These are phyloP conservation scores for Coemansia sp. DNA, from an alignment of 192 early-diverging fungal species.

Conservation along the genomic window DNA sequence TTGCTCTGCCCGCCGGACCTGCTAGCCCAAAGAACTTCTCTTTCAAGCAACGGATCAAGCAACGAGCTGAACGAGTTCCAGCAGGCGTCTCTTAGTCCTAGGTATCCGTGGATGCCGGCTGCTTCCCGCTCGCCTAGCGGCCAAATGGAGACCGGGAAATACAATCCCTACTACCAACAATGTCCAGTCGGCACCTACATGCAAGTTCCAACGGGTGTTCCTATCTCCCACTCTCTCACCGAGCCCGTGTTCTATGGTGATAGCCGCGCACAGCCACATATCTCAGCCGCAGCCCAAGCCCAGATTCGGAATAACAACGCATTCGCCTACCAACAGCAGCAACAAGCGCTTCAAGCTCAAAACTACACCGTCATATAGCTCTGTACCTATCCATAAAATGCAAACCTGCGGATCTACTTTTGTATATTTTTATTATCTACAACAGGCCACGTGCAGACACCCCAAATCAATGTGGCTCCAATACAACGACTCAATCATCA, in stretches of 20 bases:
- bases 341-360: not conserved
- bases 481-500: not conserved
- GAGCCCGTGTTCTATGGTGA: constrained; percentile 25
- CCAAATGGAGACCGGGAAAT: not conserved
- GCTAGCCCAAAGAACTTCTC: constrained; percentile 28
- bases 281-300: constrained; percentile 1
- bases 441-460: not conserved
- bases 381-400: not conserved
- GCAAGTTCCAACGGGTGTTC: constrained; percentile 31
- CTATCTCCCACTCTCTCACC: constrained; percentile 39
- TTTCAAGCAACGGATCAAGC: constrained; percentile 15
- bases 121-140: not conserved
- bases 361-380: not conserved
- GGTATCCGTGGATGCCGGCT: constrained; percentile 3
- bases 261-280: constrained; percentile 5
- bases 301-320: constrained; percentile 1
- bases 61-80: constrained; percentile 15
- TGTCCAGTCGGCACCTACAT: constrained; percentile 15
- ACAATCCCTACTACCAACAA: constrained; percentile 8
- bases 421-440: not conserved
- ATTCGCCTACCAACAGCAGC: constrained; percentile 9
- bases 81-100: constrained; percentile 8
- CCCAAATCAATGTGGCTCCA: not conserved
- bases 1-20: constrained; percentile 8
- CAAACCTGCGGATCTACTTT: too few species aligned